A percentile compares a stretch with the other conserved stretches of the same genome.
Evolutionary conservation across 768 basidiomycete species (phyloP).

Genomic region (Boletus rufocinnamomeus): DNA sequence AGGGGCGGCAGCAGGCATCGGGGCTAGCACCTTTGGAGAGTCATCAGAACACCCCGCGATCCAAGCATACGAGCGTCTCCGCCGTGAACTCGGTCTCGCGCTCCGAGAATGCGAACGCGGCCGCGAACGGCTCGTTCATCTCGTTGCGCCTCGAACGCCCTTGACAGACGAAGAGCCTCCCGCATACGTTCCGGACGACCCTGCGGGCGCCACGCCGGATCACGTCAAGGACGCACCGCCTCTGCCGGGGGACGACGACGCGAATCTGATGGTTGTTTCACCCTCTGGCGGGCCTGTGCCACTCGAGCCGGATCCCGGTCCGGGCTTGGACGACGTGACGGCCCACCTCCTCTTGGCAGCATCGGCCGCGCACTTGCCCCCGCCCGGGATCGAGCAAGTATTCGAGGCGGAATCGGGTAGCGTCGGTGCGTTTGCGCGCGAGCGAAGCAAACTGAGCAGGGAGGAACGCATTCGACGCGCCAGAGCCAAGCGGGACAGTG

Average conservation of each 20-base stretch:
- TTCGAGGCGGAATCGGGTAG: conserved; percentile 63
- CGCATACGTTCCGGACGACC: background rate
- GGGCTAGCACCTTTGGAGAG: conserved; percentile 1
- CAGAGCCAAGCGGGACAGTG: conserved; percentile 45
- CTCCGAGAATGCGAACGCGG: conserved; percentile 84
- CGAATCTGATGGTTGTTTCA: conserved; percentile 10
- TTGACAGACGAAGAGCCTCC: conserved; percentile 40
- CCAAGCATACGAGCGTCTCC: conserved; percentile 71
- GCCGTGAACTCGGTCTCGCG: conserved; percentile 75
- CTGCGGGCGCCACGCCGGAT: background rate
- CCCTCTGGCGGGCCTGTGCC: conserved; percentile 29
- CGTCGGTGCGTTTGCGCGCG: conserved; percentile 45
- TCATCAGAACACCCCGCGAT: conserved; percentile 50
- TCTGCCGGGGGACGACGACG: conserved; percentile 1
- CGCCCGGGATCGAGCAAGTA: conserved; percentile 77
- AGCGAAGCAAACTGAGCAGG: conserved; percentile 65
- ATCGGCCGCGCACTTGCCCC: conserved; percentile 56
- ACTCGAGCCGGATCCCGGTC: background rate
- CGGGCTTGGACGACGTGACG: conserved; percentile 52
- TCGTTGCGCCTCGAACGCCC: conserved; percentile 49
- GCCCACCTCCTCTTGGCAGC: conserved; percentile 54
- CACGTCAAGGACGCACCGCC: background rate
- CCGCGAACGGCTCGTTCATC: conserved; percentile 58
- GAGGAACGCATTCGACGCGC: conserved; percentile 71
- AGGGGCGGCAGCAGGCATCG: background rate